These are phyloP conservation scores for Acrocalymma vagum DNA, from an alignment of 2,329 filamentous ascomycete species.

Conservation along the genomic window DNA sequence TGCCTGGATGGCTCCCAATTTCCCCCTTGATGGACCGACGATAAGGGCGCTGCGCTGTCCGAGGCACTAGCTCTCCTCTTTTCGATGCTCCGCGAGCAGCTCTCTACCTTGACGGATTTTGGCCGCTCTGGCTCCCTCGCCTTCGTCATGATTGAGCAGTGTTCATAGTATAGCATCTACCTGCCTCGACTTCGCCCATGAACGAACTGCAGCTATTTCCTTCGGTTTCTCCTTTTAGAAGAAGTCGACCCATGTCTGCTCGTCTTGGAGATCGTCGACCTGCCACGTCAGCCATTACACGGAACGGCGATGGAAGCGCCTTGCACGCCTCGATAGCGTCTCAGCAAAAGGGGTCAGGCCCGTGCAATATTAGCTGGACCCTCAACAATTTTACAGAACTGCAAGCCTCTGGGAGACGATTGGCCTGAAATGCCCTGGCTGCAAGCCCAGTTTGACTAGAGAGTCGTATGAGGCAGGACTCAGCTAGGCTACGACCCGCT, in stretches of 20 bases:
- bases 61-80: conserved; percentile 1
- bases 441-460: conserved; percentile 10
- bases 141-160: conserved; percentile 11
- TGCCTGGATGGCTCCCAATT: conserved; percentile 7
- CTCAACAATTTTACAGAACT: background rate
- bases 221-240: conserved; percentile 1
- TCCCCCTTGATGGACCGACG: conserved; percentile 4
- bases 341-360: conserved; percentile 8
- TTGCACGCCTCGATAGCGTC: conserved; percentile 14
- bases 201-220: conserved; percentile 1
- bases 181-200: conserved; percentile 3
- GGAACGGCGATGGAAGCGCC: conserved; percentile 11
- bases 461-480: conserved; percentile 11
- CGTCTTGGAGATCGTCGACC: conserved; percentile 7
- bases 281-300: conserved; percentile 17
- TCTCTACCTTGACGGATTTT: conserved; percentile 6
- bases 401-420: conserved; percentile 3
- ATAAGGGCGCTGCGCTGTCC: conserved; percentile 7
- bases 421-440: background rate
- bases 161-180: conserved; percentile 7
- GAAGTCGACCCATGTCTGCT: conserved; percentile 8
- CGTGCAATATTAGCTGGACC: conserved; percentile 8
- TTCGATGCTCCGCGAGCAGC: conserved; percentile 6
- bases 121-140: conserved; percentile 6
- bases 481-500: conserved; percentile 12